Evolutionary conservation across 2,329 filamentous ascomycete species (phyloP), one percentile per base, ranked within the genome.

Genomic region (Alternaria ethzedia): DNA sequence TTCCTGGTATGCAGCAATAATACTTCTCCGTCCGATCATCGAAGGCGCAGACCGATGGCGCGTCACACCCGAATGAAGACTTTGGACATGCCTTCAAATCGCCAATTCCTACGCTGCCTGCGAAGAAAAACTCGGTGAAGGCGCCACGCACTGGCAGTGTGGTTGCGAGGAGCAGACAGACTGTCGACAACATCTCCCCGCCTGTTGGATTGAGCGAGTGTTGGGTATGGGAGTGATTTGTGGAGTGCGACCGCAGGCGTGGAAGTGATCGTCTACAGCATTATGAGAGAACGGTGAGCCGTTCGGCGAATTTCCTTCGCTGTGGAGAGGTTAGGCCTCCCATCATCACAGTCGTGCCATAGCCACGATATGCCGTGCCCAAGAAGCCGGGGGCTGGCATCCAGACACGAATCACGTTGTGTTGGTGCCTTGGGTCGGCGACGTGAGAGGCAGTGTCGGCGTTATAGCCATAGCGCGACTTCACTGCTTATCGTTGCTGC

Each of bases 1-100:
- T 36, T 6, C 63, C 70, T 12, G 66, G 47, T 9, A 36, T 60
- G 30, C 72, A 73, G 59, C 72, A 74, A 46, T 72, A 74, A 26
- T 57, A 68, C 30, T 72, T 68, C 23, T 68, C 44, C 13, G 60
- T 57, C 4, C 61, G 30, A 13, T 17, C 54, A 9, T 69, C 71
- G 51, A 64, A 67, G n/a, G 61, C 64, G 57, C 71, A 74, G 11
- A 67, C 60, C 8, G 49, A 44, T 1, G 69, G 69, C 11, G 70
- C 25, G 17, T 21, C 15, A 30, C 72, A 75, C 4, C 20, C 46
- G 26, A 63, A 68, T 5, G 25, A 11, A 41, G 68, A 57, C 12
- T 36, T 55, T 0, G 63, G 49, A 46, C 70, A 73, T 21, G 45
- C 51, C 41, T 32, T 57, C 6, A 20, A 21, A 2, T 15, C 15